Conservation (phyloP, 2,329 filamentous ascomycete genomes). For the Colletotrichum tofieldiae region DNA sequence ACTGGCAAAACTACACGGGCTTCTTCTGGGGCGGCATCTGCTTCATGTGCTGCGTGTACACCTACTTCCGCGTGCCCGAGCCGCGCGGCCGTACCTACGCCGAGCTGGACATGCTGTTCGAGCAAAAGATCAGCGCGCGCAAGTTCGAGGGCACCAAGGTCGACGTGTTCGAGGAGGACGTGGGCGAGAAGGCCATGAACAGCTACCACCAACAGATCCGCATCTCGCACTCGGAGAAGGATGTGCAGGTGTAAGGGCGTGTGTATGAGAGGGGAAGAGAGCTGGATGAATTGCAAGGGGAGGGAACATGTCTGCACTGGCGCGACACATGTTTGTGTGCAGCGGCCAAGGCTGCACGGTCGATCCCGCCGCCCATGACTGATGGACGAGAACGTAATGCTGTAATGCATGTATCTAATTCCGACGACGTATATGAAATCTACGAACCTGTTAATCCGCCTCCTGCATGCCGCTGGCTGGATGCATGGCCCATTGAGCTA, state of each 20-base stretch:
- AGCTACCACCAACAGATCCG: slow-evolving; percentile 62
- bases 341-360: neutral
- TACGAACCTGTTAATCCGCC: slow-evolving; percentile 23
- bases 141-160: slow-evolving; percentile 77
- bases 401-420: slow-evolving; percentile 39
- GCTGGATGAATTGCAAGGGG: neutral
- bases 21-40: slow-evolving; percentile 92
- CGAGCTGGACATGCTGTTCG: slow-evolving; percentile 89
- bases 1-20: slow-evolving; percentile 89
- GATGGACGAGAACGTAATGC: slow-evolving; percentile 22
- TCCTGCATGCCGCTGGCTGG: neutral
- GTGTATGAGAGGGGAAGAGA: neutral
- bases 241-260: slow-evolving; percentile 21
- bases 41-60: slow-evolving; percentile 85
- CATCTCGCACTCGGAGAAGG: slow-evolving; percentile 49
- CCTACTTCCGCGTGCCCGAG: slow-evolving; percentile 86
- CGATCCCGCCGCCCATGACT: neutral
- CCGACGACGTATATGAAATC: slow-evolving; percentile 36
- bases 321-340: neutral
- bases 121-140: slow-evolving; percentile 78
- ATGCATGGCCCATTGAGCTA: neutral
- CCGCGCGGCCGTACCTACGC: slow-evolving; percentile 86
- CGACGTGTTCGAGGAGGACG: slow-evolving; percentile 68
- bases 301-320: neutral
- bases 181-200: slow-evolving; percentile 62